A percentile compares a stretch with the other conserved stretches of the same genome.
phyloP scores from a whole-genome alignment of 2,329 filamentous ascomycete species.

The Colletotrichum plurivorum region DNA sequence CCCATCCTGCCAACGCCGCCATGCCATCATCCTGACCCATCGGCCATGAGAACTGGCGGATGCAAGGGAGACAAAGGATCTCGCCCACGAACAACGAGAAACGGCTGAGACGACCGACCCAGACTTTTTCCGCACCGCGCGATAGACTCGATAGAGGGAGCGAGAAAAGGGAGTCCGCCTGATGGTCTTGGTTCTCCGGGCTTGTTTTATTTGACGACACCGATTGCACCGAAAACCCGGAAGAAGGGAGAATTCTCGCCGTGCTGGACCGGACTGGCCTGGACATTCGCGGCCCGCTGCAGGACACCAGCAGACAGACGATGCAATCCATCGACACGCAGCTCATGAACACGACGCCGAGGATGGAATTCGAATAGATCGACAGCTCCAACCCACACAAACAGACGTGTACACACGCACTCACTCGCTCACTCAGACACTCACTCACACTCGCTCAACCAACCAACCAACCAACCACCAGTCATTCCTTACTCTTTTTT shows the following conservation, averaged over 20 bases:
- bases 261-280: neutral
- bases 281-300: constrained; percentile 24
- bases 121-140: neutral
- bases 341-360: constrained; percentile 31
- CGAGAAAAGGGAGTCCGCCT: neutral
- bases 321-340: constrained; percentile 31
- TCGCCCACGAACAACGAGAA: constrained; percentile 35
- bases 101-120: constrained; percentile 29
- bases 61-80: constrained; percentile 40
- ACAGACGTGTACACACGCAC: constrained; percentile 19
- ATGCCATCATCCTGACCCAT: constrained; percentile 44
- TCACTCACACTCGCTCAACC: constrained; percentile 33
- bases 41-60: constrained; percentile 40
- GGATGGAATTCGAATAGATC: constrained; percentile 41
- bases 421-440: constrained; percentile 22
- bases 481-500: constrained; percentile 34
- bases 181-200: constrained; percentile 2
- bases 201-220: neutral
- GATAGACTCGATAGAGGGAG: neutral
- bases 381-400: constrained; percentile 10
- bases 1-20: constrained; percentile 40
- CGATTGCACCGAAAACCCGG: neutral
- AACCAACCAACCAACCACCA: constrained; percentile 20
- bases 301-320: constrained; percentile 32
- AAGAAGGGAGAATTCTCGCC: constrained; percentile 5